Evolutionary conservation across 371 early-diverging fungal genomes (phyloP).

Genomic region (Encephalitozoon cuniculi): DNA sequence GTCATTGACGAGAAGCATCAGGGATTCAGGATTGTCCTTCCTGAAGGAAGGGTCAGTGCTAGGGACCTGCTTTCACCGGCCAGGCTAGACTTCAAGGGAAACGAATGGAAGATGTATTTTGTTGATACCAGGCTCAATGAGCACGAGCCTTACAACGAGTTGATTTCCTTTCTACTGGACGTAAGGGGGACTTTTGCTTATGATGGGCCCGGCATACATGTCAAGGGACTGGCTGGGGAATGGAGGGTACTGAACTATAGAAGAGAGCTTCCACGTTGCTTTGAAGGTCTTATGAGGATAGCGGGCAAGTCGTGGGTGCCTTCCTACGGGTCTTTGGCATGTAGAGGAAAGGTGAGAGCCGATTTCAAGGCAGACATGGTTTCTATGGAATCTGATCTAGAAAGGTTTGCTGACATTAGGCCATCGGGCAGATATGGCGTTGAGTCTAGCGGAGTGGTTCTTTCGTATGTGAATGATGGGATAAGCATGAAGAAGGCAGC

Average conservation of each 20-base stretch:
- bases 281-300: not conserved
- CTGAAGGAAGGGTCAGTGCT: not conserved
- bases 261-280: not conserved
- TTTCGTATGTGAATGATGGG: not conserved
- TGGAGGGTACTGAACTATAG: not conserved
- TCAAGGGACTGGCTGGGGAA: not conserved
- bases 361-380: not conserved
- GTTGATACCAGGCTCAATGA: not conserved
- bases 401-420: not conserved
- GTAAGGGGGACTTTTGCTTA: not conserved
- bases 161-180: not conserved
- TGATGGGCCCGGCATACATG: not conserved
- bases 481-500: not conserved
- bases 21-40: not conserved
- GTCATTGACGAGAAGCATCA: not conserved
- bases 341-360: not conserved
- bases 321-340: not conserved
- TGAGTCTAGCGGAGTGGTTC: not conserved
- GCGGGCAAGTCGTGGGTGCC: not conserved
- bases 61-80: not conserved
- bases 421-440: not conserved
- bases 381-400: not conserved
- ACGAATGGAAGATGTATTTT: not conserved
- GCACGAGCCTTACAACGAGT: not conserved
- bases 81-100: not conserved